phyloP scores from a whole-genome alignment of 805 yeast genomes.

The Sugiyamaella boreocaroliniensis region DNA sequence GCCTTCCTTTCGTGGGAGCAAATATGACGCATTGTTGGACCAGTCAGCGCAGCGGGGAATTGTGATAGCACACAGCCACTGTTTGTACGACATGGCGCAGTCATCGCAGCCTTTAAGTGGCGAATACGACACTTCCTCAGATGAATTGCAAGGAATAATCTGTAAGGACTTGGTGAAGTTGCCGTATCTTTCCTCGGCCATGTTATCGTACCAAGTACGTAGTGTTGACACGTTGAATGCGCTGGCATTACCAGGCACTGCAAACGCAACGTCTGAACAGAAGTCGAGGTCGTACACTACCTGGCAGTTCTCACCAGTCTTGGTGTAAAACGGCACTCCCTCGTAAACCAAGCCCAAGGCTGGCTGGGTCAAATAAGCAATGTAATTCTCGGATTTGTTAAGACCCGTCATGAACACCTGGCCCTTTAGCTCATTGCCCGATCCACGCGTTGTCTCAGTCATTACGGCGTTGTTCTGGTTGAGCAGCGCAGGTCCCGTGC shows the following conservation, averaged over 20 bases:
- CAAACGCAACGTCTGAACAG: slow-evolving; percentile 76
- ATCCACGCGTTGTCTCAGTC: slow-evolving; percentile 38
- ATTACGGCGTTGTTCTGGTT: slow-evolving; percentile 29
- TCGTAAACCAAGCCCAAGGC: slow-evolving; percentile 52
- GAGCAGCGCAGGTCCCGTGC: slow-evolving; percentile 42
- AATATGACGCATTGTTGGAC: slow-evolving; percentile 30
- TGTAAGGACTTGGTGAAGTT: slow-evolving; percentile 74
- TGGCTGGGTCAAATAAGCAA: slow-evolving; percentile 56
- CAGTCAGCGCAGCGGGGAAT: slow-evolving; percentile 75
- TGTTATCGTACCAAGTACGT: slow-evolving; percentile 51
- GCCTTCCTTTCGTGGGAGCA: slow-evolving; percentile 39
- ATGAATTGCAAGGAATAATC: slow-evolving; percentile 64
- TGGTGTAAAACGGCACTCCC: slow-evolving; percentile 46
- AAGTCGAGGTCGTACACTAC: slow-evolving; percentile 68
- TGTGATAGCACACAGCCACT: slow-evolving; percentile 85
- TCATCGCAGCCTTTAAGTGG: slow-evolving; percentile 67
- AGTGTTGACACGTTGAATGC: slow-evolving; percentile 33
- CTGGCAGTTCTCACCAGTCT: slow-evolving; percentile 58
- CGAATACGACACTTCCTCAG: slow-evolving; percentile 59
- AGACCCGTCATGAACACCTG: slow-evolving; percentile 59
- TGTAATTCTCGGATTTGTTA: slow-evolving; percentile 53
- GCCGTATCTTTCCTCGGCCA: slow-evolving; percentile 48
- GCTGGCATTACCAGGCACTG: slow-evolving; percentile 59
- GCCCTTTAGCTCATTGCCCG: slow-evolving; percentile 41
- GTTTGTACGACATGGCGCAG: slow-evolving; percentile 63